phyloP scores from a whole-genome alignment of 1,139 yeast genomes.

The Zygosaccharomyces pseudobailii region DNA sequence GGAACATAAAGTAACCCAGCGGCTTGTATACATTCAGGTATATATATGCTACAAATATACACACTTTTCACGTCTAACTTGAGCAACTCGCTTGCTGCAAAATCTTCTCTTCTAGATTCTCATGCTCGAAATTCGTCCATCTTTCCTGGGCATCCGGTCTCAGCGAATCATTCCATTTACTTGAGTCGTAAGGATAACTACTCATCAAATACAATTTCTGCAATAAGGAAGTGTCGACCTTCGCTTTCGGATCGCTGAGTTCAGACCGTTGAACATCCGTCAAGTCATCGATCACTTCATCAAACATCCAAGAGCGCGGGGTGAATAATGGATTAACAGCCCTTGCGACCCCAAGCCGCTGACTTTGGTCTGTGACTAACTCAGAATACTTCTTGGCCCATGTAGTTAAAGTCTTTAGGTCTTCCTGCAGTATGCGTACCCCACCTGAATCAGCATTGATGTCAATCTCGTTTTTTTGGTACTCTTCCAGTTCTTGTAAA shows the following conservation, averaged over 20 bases:
- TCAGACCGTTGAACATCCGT: conserved; percentile 31
- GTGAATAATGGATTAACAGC: conserved; percentile 69
- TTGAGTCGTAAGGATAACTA: conserved; percentile 53
- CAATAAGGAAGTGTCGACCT: conserved; percentile 36
- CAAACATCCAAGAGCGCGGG: conserved; percentile 83
- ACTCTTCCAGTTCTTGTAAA: conserved; percentile 13
- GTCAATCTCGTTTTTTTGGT: conserved; percentile 8
- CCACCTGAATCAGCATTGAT: conserved; percentile 20
- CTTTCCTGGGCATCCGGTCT: conserved; percentile 48
- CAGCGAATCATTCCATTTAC: conserved; percentile 60
- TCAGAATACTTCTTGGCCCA: conserved; percentile 41
- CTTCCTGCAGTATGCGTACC: conserved; percentile 28
- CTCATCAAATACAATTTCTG: conserved; percentile 59
- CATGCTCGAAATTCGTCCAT: conserved; percentile 46
- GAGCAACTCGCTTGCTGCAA: conserved; percentile 69
- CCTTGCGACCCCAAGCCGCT: conserved; percentile 42
- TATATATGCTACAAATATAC: background rate
- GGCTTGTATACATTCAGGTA: background rate
- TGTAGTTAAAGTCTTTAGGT: conserved; percentile 27
- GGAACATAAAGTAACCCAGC: background rate
- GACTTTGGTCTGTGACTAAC: conserved; percentile 39
- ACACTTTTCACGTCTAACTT: conserved; percentile 36
- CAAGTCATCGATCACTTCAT: conserved; percentile 61
- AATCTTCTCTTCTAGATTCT: conserved; percentile 41
- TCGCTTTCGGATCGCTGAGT: conserved; percentile 20